Evolutionary conservation across 805 yeast species (phyloP), one percentile per base, ranked within the genome.

Genomic region (Ogataea allantospora): DNA sequence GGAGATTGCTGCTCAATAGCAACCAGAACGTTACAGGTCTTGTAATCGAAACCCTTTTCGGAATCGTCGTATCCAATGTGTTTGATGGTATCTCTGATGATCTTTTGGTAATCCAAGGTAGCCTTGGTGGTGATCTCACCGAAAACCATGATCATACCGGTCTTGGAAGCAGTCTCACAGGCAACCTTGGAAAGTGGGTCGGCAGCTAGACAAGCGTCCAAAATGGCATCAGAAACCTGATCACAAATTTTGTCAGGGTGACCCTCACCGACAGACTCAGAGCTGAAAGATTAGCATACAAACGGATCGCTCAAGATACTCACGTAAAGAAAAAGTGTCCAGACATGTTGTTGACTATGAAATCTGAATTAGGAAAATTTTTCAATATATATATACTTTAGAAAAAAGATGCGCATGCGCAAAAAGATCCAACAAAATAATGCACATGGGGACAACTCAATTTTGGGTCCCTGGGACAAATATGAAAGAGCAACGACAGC

Each of bases 51-150:
- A 57, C 99, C 99, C 76, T 93, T 93, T 37, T 77, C 95, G 48
- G 95, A 83, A 63, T 80, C 75, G 68, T 93, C 99, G 75, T 93
- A 93, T 64, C 99, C 99, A 70, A 93, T 93, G 71, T 88, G 88
- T 77, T 91, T 88, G 73, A 93, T 86, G 67, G 99, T 93, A 68
- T 93, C 97, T 77, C 99, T 88, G 67, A 93, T 80, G 60, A 93
- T 82, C 73, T 91, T 88, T 73, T 93, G 99, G 86, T 78, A 93
- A 76, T 93, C 99, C 63, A 93, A 75, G 49, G 72, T 70, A 54
- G 99, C 99, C 66, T 80, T 84, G 71, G 99, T 93, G 73, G 99
- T 91, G 69, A 93, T 93, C 73, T 93, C 99, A 74, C 99, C 99
- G 63, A 93, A 93, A 52, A 93, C 97, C 95, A 93, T 85, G 63